These are phyloP conservation scores for Lachancea cidri DNA, from an alignment of 805 yeast genomes.

Conservation along the genomic window DNA sequence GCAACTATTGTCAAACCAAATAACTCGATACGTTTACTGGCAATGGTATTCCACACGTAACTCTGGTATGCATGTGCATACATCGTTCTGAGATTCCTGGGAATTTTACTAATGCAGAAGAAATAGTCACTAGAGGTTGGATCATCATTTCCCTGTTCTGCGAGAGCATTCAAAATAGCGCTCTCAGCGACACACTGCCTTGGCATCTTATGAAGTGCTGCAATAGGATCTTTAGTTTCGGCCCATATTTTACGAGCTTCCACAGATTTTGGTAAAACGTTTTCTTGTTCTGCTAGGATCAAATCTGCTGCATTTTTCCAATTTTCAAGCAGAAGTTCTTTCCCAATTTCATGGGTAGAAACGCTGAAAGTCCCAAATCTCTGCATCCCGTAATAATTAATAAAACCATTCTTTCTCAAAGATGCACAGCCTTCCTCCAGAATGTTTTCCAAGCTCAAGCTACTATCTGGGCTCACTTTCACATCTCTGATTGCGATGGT, in stretches of 20 bases:
- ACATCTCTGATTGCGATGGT: constrained; percentile 78
- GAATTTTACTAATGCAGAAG: constrained; percentile 80
- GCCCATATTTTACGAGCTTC: constrained; percentile 84
- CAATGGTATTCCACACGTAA: constrained; percentile 87
- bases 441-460: constrained; percentile 38
- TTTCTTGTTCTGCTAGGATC: constrained; percentile 78
- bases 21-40: constrained; percentile 65
- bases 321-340: constrained; percentile 58
- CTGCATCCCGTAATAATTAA: constrained; percentile 97
- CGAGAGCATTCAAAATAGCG: constrained; percentile 59
- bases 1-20: constrained; percentile 66
- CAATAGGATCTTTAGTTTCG: constrained; percentile 57
- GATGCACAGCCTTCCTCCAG: constrained; percentile 52
- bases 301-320: constrained; percentile 80
- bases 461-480: constrained; percentile 31
- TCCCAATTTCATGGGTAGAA: constrained; percentile 86
- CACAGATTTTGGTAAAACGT: constrained; percentile 74
- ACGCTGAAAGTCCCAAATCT: constrained; percentile 94
- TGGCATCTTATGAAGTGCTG: constrained; percentile 76
- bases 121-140: constrained; percentile 44
- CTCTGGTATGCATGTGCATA: constrained; percentile 98
- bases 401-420: constrained; percentile 65
- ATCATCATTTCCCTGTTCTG: constrained; percentile 44
- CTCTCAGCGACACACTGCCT: constrained; percentile 81
- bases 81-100: constrained; percentile 88